Evolutionary conservation across 1,284 basidiomycete genomes (phyloP).

Genomic region (Leccinum angustisporum): DNA sequence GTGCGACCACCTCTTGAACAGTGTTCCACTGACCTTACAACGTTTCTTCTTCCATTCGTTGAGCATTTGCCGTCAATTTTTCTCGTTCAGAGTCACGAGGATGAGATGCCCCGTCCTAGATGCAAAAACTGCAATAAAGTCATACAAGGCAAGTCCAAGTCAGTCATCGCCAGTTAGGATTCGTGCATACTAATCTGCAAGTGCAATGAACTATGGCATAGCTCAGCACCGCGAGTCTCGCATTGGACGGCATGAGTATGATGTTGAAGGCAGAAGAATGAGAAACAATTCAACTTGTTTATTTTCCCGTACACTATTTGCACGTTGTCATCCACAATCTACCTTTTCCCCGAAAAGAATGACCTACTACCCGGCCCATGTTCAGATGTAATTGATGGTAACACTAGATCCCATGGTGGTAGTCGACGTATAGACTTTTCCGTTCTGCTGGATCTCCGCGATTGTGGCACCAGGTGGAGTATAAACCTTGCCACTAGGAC

Average conservation of each 20-base stretch:
- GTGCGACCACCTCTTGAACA: slow-evolving; percentile 72
- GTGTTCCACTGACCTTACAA: slow-evolving; percentile 66
- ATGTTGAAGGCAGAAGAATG: no score
- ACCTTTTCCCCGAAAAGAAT: not conserved
- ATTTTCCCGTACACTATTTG: not conserved
- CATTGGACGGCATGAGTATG: no score
- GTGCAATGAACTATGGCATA: not conserved
- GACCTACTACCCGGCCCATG: not conserved
- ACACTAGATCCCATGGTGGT: slow-evolving; percentile 1
- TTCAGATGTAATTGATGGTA: slow-evolving; percentile 10
- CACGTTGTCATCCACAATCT: not conserved
- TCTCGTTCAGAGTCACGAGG: slow-evolving; percentile 39
- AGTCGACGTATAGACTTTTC: slow-evolving; percentile 13
- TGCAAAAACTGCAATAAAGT: not conserved
- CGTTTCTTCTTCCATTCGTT: slow-evolving; percentile 64
- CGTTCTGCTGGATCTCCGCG: slow-evolving; percentile 21
- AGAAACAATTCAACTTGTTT: no score
- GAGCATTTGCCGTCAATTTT: slow-evolving; percentile 51
- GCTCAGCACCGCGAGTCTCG: not conserved
- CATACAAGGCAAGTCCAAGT: no score
- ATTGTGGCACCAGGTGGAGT: slow-evolving; percentile 14
- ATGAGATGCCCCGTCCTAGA: no score
- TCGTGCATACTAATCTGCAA: not conserved
- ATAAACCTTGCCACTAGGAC: slow-evolving; percentile 6
- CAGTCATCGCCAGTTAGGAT: not conserved